Evolutionary conservation across 345 rosid genomes (phyloP), one percentile per base, ranked within the genome.

Genomic region (Boechera divaricarpa): DNA sequence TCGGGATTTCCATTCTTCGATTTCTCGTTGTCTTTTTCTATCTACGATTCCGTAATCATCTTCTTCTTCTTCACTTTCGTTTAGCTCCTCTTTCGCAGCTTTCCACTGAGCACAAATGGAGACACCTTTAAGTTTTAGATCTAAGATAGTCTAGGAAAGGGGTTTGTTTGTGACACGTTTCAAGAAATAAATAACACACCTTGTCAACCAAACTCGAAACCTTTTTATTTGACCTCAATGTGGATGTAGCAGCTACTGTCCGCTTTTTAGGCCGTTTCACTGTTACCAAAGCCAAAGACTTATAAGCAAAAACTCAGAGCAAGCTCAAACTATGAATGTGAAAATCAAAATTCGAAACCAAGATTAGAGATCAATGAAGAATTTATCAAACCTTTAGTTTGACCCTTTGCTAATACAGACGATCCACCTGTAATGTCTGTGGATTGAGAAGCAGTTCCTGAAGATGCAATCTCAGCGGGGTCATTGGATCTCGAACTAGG

Each of bases 31-130:
- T 33, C 96, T 87, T 83, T 95, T 95, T 67, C 62, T 95, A 75
- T 95, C 97, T 35, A 92, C 57, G 26, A 79, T 77, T 78, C 84
- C 89, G 49, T 78, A 85, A 36, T 91, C 86, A 69, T 91, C 86
- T 71, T 92, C 93, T 35, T 91, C 90, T 70, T 95, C 95, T 41
- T 86, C 98, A 42, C 83, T 82, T 78, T 92, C 94, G 42, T 89
- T 82, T 76, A 95, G 73, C 82, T 92, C 99, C 81, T 92, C 98
- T 80, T 95, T 92, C 57, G 97, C 99, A 63, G 99, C 99, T 84
- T 92, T 95, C 98, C 99, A 95, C 99, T 95, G 73, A 28, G 7
- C 62, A 69, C 64, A 73, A 78, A 52, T 47, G 70, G 6, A 31
- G 31, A 42, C 12, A 60, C 52, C 11, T 33, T 33, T n/a, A 42